A percentile compares a stretch with the other conserved stretches of the same genome.
Evolutionary conservation across 192 early-diverging fungal genomes (phyloP).

Genomic region (Rhizophagus sp.): DNA sequence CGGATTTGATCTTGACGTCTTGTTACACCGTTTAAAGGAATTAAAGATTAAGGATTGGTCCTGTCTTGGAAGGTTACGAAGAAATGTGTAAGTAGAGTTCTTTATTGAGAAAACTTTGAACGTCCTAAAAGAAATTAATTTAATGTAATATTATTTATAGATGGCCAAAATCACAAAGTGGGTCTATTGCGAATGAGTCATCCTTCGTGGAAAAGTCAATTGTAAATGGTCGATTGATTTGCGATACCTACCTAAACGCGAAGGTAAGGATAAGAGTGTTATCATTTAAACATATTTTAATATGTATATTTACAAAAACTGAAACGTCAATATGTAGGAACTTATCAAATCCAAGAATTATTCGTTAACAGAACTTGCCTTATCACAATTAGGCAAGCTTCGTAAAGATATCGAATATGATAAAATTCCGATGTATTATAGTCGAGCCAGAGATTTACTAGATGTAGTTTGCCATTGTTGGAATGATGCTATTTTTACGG

Average conservation of each 20-base stretch:
- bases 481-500: slow-evolving; percentile 79
- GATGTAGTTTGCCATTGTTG: slow-evolving; percentile 78
- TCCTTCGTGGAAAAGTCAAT: slow-evolving; percentile 75
- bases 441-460: slow-evolving; percentile 55
- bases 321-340: slow-evolving; percentile 52
- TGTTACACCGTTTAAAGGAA: slow-evolving; percentile 92
- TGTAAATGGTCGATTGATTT: slow-evolving; percentile 83
- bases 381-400: slow-evolving; percentile 71
- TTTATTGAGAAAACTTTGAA: background rate
- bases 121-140: background rate
- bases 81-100: slow-evolving; percentile 56
- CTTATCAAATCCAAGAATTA: slow-evolving; percentile 84
- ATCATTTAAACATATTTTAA: background rate
- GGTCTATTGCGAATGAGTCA: slow-evolving; percentile 60
- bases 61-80: slow-evolving; percentile 79
- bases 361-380: slow-evolving; percentile 74
- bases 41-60: slow-evolving; percentile 82
- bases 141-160: slow-evolving; percentile 32
- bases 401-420: slow-evolving; percentile 87
- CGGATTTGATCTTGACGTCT: slow-evolving; percentile 91
- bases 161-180: slow-evolving; percentile 83
- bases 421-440: slow-evolving; percentile 72
- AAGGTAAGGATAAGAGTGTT: slow-evolving; percentile 29
- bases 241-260: slow-evolving; percentile 89
- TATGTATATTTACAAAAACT: background rate